Base-by-base conservation (phyloP, 208 protist species). In the Trypanosoma platydactyli region DNA sequence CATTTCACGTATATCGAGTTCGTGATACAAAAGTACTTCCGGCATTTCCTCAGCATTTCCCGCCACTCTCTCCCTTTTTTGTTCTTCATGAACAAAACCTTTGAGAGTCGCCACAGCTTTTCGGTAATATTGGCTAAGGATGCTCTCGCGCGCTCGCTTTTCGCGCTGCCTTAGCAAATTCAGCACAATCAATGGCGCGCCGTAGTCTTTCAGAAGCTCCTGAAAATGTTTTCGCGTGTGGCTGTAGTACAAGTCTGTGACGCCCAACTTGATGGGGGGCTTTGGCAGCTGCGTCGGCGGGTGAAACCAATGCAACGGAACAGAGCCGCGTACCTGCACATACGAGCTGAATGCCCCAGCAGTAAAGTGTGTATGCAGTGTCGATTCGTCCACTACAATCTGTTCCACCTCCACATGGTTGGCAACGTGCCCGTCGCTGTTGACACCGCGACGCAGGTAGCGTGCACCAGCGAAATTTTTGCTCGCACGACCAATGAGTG, bases 391-490 rank as follows among this genome's bases (percentile, higher is more conserved):
- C 40, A 66, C 75, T 3, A 97, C 81, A 53, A 97, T 94, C 66
- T 97, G 91, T 73, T 97, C 91, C 30, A 91, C 78, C 64, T 97
- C 88, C 15, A 97, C 91, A 55, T 92, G 83, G 65, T 97, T 97
- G 16, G 91, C 91, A 46, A 89, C 88, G 64, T 90, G 60, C 29
- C 84, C 82, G 50, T 86, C 71, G 53, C 88, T 81, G 71, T 75
- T 91, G n/a, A 98, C 78, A 1, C 98, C 98, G 62, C 98, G 91
- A 51, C 98, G 98, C 15, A 98, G 73, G 70, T 97, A 98, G 27
- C 98, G 88, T 35, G 94, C 84, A 15, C 98, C 98, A 6, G 97
- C 97, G 64, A 88, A 97, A 48, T 93, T 76, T 50, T 96, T 88
- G 52, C 86, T 95, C 33, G 92, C 74, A 24, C 98, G 81, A 18